These are phyloP conservation scores for Cystofilobasidium ferigula DNA, from an alignment of 768 basidiomycete genomes.

Conservation along the genomic window DNA sequence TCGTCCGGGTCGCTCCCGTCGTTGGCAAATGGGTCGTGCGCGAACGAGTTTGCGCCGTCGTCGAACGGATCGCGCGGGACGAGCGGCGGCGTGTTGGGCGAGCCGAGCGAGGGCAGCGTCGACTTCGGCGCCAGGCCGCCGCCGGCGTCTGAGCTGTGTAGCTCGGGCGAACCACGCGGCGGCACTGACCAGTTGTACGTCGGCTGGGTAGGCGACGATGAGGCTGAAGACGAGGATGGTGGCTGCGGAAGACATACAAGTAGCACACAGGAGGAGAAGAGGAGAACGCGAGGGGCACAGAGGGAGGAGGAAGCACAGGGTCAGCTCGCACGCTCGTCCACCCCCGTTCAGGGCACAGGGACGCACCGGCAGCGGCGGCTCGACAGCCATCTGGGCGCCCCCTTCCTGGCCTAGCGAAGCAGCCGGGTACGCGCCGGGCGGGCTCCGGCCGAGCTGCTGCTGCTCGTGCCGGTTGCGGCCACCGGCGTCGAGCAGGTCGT, in stretches of 20 bases:
- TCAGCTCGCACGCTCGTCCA: background rate
- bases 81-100: constrained; percentile 1
- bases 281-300: background rate
- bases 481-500: background rate
- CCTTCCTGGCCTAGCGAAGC: background rate
- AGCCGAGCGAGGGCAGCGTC: background rate
- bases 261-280: background rate
- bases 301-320: background rate
- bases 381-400: background rate
- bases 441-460: background rate
- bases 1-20: constrained; percentile 22
- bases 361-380: background rate
- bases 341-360: background rate
- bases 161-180: background rate
- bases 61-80: constrained; percentile 25
- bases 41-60: constrained; percentile 20
- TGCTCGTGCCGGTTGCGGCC: background rate
- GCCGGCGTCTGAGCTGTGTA: background rate
- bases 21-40: constrained; percentile 25
- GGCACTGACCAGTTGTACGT: background rate
- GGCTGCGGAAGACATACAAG: too few species aligned
- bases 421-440: background rate
- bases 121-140: background rate
- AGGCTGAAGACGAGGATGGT: background rate
- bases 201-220: background rate